Evolutionary conservation across 129 eudicot species (phyloP).

Genomic region (Ambrosia trifida): DNA sequence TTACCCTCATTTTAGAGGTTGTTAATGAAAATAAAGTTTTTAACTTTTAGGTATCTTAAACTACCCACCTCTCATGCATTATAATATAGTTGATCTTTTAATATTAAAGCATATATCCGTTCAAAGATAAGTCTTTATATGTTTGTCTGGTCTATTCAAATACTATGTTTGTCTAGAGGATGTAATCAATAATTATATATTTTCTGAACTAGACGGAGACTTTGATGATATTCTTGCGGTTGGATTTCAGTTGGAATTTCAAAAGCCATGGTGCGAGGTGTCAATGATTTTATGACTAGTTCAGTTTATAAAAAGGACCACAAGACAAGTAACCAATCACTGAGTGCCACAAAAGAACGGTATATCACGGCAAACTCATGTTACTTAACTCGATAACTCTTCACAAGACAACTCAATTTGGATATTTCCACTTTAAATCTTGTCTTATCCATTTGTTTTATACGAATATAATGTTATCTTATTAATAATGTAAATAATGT

Average conservation of each 20-base stretch:
- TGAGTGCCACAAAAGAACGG: conserved; percentile 41
- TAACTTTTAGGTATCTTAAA: no score
- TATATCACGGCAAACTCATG: conserved; percentile 42
- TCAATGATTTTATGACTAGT: conserved; percentile 14
- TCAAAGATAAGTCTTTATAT: not conserved
- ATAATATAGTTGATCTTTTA: not conserved
- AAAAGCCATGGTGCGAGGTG: conserved; percentile 33
- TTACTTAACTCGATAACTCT: conserved; percentile 25
- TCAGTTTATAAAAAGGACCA: conserved; percentile 24
- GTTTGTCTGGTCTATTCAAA: not conserved
- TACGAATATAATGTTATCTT: no score
- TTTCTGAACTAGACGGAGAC: not conserved
- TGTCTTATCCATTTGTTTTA: conserved; percentile 31
- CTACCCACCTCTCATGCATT: no score
- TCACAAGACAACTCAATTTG: conserved; percentile 33
- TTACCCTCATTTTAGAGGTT: no score
- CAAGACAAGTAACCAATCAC: conserved; percentile 23
- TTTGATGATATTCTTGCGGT: conserved; percentile 19
- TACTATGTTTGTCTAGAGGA: conserved; percentile 23
- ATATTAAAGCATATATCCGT: conserved; percentile 12
- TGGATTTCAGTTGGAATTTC: conserved; percentile 30
- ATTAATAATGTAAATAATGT: no score
- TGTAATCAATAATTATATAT: not conserved
- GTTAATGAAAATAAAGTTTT: no score
- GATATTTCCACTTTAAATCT: conserved; percentile 29